Evolutionary conservation across 345 rosid species (phyloP).

Genomic region (Populus pruinosa): DNA sequence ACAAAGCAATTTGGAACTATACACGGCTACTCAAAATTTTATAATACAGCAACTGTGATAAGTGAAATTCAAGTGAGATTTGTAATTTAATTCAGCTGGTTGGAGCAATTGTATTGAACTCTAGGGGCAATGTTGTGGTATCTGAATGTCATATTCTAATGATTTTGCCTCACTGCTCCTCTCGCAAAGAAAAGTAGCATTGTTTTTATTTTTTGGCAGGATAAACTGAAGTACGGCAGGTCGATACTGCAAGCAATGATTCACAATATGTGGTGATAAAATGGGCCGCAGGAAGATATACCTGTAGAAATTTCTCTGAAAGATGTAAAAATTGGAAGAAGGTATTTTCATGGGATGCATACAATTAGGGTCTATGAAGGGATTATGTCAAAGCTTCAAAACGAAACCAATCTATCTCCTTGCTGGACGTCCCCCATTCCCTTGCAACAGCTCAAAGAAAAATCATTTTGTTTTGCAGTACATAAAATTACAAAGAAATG

Average conservation of each 20-base stretch:
- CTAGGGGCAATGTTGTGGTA: not conserved
- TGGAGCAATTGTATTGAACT: not conserved
- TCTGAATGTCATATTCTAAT: not conserved
- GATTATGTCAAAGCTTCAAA: too few species aligned
- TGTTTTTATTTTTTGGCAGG: not conserved
- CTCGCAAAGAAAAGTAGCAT: not conserved
- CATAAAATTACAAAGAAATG: not conserved
- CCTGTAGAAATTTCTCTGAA: not conserved
- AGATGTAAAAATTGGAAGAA: too few species aligned
- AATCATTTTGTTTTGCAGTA: not conserved
- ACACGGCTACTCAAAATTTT: not conserved
- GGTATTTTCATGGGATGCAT: not conserved
- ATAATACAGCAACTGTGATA: not conserved
- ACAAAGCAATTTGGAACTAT: not conserved
- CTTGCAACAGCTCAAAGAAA: not conserved
- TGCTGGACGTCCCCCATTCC: not conserved
- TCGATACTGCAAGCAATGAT: not conserved
- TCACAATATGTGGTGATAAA: not conserved
- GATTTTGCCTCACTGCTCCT: not conserved
- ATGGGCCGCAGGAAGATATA: not conserved
- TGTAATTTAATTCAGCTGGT: not conserved
- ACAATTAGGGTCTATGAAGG: not conserved
- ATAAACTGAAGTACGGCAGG: not conserved
- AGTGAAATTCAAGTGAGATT: not conserved
- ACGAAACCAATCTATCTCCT: not conserved